A percentile compares a stretch with the other conserved stretches of the same genome.
phyloP scores from a whole-genome alignment of 1,139 yeast genomes.

The Candida tropicalis region DNA sequence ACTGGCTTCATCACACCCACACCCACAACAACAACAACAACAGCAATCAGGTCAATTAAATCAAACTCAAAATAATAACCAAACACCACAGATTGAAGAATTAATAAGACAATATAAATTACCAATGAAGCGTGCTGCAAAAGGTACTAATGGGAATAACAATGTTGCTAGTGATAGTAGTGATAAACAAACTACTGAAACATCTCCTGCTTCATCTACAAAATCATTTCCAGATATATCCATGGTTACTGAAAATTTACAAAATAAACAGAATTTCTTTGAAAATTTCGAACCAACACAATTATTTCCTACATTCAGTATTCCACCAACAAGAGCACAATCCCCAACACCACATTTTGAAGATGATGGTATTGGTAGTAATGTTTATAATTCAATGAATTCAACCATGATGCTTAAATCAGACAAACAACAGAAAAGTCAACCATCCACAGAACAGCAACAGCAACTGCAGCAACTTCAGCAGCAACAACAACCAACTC shows the following conservation, averaged over 20 bases:
- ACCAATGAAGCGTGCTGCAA: conserved; percentile 17
- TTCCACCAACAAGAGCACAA: conserved; percentile 43
- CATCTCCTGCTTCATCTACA: conserved; percentile 42
- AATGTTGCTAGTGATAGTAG: conserved; percentile 8
- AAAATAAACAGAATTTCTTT: conserved; percentile 43
- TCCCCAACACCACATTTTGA: conserved; percentile 26
- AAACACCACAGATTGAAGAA: conserved; percentile 30
- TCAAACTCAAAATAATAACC: conserved; percentile 4
- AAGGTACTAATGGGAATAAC: no score
- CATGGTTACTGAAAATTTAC: conserved; percentile 48
- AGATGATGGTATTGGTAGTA: conserved; percentile 17
- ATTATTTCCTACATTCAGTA: conserved; percentile 46
- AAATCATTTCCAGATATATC: conserved; percentile 50
- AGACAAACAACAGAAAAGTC: not conserved
- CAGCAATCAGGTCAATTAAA: not conserved
- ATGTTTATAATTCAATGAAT: conserved; percentile 17
- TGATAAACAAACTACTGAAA: conserved; percentile 23
- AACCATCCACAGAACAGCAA: not conserved
- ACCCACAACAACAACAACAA: conserved; percentile 8
- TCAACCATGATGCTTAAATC: not conserved
- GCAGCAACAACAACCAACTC: conserved; percentile 1
- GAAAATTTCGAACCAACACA: conserved; percentile 54
- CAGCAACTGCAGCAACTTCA: conserved; percentile 2
- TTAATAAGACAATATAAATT: conserved; percentile 31
- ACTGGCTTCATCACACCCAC: conserved; percentile 5